These are phyloP conservation scores for Daldinia decipiens DNA, from an alignment of 495 filamentous ascomycete genomes.

Conservation along the genomic window DNA sequence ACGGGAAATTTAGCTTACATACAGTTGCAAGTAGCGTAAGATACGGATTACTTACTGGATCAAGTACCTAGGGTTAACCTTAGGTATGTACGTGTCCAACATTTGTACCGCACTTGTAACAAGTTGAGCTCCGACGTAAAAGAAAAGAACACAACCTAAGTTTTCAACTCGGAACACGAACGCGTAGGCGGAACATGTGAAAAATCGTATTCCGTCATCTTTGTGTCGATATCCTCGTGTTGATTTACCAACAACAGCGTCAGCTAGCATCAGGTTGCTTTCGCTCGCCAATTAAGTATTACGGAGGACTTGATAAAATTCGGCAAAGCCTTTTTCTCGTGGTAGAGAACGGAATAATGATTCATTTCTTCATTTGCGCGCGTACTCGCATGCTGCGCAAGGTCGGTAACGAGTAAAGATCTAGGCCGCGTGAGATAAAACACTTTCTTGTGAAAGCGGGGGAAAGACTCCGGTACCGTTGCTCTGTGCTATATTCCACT, in stretches of 20 bases:
- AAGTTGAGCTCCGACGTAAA: conserved; percentile 5
- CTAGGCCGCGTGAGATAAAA: conserved; percentile 34
- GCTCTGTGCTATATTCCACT: conserved; percentile 7
- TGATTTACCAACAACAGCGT: background rate
- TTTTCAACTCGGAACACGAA: conserved; percentile 8
- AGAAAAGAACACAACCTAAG: conserved; percentile 4
- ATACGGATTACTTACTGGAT: too few species aligned
- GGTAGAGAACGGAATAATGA: background rate
- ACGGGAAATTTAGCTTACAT: background rate
- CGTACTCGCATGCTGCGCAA: background rate
- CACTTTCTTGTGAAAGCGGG: conserved; percentile 12
- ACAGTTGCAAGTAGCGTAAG: background rate
- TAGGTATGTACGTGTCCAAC: background rate
- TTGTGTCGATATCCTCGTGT: conserved; percentile 1
- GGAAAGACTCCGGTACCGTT: conserved; percentile 31
- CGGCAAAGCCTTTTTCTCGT: conserved; percentile 8
- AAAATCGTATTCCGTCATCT: conserved; percentile 5
- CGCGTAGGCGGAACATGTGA: conserved; percentile 10
- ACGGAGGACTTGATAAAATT: conserved; percentile 17
- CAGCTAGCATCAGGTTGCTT: background rate
- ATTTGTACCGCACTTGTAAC: too few species aligned
- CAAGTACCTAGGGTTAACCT: background rate
- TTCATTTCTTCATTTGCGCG: background rate
- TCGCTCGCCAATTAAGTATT: background rate
- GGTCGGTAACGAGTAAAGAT: conserved; percentile 4